Base-by-base conservation (phyloP, 2,329 filamentous ascomycete species). In the Scytalidium lignicola region DNA sequence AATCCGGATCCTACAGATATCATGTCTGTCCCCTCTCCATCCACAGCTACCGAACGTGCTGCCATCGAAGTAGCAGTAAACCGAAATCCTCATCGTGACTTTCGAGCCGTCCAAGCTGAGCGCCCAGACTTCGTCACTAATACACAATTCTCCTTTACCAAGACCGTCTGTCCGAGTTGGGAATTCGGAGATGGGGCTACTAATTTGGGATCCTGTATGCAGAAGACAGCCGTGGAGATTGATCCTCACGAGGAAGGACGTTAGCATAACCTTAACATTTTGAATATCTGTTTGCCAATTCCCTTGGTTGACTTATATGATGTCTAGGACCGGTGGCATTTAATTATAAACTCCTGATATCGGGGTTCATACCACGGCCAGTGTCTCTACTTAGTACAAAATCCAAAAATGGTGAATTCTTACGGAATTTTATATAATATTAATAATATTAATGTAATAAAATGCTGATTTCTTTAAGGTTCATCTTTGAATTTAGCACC, bases 291-390 rank as follows among this genome's bases (percentile, higher is more conserved):
- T n/a, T n/a, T n/a, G n/a, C n/a, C n/a, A n/a, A n/a, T n/a, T n/a
- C n/a, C n/a, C n/a, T n/a, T n/a, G n/a, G n/a, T n/a, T n/a, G n/a
- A n/a, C 56, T 82, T 82, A 0, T 78, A 83, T 55, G 76, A 71
- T 21, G 71, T 78, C 44, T 80, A 79, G 67, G 82, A 2, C 72
- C 74, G 1, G 69, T 73, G 2, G 68, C 74, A 0, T 76, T 73
- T 60, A 85, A 85, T 66, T 86, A 86, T 68, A 85, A 85, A 61
- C 70, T 85, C 2, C 65, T 86, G 28, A 83, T 86, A 52, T 79
- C 74, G 2, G 80, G 76, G 5, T 6, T 26, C 32, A 78, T 85
- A 52, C 82, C 82, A 0, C 70, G 83, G 28, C 82, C 82, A 1
- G 45, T 56, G 13, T 80, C 79, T 2, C 80, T 84, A 55, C 66